These are phyloP conservation scores for Cardamine occulta DNA, from an alignment of 345 rosid genomes.

Conservation along the genomic window DNA sequence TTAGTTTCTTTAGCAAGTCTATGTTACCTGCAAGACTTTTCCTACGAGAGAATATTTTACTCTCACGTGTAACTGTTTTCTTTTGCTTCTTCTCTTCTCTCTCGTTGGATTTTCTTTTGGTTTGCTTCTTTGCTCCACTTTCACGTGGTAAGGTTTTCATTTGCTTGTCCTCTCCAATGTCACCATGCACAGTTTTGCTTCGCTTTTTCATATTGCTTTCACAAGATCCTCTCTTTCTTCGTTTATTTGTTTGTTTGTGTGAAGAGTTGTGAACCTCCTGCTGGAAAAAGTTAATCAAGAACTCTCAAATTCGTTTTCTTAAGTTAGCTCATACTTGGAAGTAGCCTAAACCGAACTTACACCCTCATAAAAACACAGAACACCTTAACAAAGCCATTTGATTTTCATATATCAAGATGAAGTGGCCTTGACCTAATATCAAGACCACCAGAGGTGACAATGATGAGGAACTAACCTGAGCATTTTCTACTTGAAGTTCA, in stretches of 20 bases:
- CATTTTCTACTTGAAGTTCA: conserved; percentile 29
- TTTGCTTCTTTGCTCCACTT: conserved; percentile 39
- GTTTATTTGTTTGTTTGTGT: conserved; percentile 32
- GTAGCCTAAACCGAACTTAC: conserved; percentile 10
- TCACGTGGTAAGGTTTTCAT: conserved; percentile 20
- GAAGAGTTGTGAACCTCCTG: conserved; percentile 50
- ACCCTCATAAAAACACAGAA: neutral
- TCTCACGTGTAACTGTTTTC: conserved; percentile 47
- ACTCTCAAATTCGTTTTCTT: conserved; percentile 9
- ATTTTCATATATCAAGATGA: neutral
- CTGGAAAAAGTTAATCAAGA: conserved; percentile 31
- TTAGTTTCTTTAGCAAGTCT: conserved; percentile 34
- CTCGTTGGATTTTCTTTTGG: conserved; percentile 25
- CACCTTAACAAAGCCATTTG: neutral
- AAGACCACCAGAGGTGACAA: conserved; percentile 8
- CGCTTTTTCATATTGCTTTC: conserved; percentile 34
- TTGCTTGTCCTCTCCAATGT: conserved; percentile 17
- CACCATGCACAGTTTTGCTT: conserved; percentile 33
- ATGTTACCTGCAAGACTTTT: conserved; percentile 84
- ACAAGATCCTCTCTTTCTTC: conserved; percentile 22
- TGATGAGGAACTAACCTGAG: conserved; percentile 36
- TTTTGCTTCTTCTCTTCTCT: conserved; percentile 39
- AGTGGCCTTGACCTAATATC: conserved; percentile 5
- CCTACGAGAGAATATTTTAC: conserved; percentile 51
- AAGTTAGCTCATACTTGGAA: conserved; percentile 11